Base-by-base conservation (phyloP, 116 monocot genomes). In the Iris pallida region DNA sequence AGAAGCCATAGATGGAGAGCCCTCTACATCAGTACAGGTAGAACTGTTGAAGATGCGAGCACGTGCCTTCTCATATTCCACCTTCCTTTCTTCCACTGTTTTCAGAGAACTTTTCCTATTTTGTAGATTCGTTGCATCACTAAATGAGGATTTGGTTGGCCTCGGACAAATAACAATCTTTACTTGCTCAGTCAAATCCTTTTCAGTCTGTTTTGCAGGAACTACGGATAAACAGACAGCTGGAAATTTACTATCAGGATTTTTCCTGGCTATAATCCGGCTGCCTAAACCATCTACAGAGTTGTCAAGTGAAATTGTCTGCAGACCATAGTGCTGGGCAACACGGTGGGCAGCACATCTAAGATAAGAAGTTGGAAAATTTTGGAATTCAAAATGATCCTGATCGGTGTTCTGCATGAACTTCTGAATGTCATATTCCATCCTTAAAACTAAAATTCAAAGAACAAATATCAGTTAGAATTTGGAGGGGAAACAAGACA, bases 251-350 rank as follows among this genome's bases (percentile, higher is more conserved):
- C 65, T 75, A 5, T 66, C 53, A 16, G 79, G 78, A 61, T 87
- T 81, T 79, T 90, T 94, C 52, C 64, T 79, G 10, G 79, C 94
- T 16, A 94, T 18, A 20, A 94, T 79, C 68, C 68, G 79, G 79
- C 71, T 81, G 40, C 74, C 72, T 19, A 67, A n/a, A 57, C 80
- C 81, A 80, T 86, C 81, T 57, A 68, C 47, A 19, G 59, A 57
- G 52, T 20, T 86, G 63, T 90, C 94, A 45, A 81, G 41, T 66
- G 72, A 61, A 16, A 79, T 71, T 47, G 94, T 90, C 56, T 83
- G 85, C 16, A 94, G 76, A 68, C 90, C 85, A 71, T 94, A 94
- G 59, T 94, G 90, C 48, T 94, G 94, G 10, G 78, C 82, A 45
- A 78, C 73, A 69, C 69, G 73, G 66, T 78, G 73, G 3, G 78